Conservation (phyloP, 1,284 basidiomycete genomes). For the Termitomyces sp. region DNA sequence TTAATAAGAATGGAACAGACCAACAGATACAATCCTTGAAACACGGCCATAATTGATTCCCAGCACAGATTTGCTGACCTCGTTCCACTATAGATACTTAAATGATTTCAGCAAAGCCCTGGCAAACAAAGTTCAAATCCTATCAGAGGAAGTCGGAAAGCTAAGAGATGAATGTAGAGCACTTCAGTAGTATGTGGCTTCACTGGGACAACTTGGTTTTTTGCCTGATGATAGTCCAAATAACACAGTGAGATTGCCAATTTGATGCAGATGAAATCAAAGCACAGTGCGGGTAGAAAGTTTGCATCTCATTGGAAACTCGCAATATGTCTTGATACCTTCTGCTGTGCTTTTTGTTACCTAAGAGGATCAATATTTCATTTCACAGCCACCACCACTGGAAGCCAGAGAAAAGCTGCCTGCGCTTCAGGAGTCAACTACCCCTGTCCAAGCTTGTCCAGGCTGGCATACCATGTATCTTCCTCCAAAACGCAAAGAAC, state of each 20-base stretch:
- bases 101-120: conserved; percentile 72
- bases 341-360: neutral
- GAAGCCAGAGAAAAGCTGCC: neutral
- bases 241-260: neutral
- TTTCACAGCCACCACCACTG: neutral
- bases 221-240: neutral
- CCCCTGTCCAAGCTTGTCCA: conserved; percentile 5
- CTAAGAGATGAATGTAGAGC: conserved; percentile 64
- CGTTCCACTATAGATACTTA: conserved; percentile 42
- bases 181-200: conserved; percentile 56
- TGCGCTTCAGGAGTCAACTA: neutral
- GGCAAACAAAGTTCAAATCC: conserved; percentile 66
- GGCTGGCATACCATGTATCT: conserved; percentile 12
- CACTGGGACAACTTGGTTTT: neutral
- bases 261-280: neutral
- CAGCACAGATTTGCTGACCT: conserved; percentile 22
- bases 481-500: conserved; percentile 1
- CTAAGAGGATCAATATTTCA: neutral
- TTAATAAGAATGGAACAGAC: conserved; percentile 12
- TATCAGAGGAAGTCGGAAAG: conserved; percentile 72
- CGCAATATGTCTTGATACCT: neutral
- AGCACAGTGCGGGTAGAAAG: neutral
- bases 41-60: neutral
- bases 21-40: conserved; percentile 7
- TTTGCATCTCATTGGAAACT: neutral